phyloP scores from a whole-genome alignment of 2,329 filamentous ascomycete genomes.

The Paraphoma sp. region DNA sequence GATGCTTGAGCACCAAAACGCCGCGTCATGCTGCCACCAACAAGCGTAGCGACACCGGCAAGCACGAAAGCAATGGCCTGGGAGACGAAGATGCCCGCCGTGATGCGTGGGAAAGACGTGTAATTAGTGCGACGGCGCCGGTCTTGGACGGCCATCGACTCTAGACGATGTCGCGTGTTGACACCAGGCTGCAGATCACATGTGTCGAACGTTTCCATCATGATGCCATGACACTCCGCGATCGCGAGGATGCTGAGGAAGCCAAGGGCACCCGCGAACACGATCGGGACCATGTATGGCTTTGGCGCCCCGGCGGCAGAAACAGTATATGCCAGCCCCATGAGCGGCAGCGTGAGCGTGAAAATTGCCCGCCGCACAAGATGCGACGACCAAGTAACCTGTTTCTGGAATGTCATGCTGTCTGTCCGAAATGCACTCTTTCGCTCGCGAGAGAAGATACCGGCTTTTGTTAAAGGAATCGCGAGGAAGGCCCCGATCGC shows the following conservation, averaged over 20 bases:
- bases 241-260: conserved; percentile 77
- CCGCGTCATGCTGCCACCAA: conserved; percentile 72
- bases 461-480: conserved; percentile 76
- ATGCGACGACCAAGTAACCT: conserved; percentile 74
- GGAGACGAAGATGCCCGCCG: conserved; percentile 73
- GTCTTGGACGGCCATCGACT: conserved; percentile 53
- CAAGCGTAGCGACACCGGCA: conserved; percentile 70
- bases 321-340: conserved; percentile 71
- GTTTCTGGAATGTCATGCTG: conserved; percentile 70
- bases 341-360: conserved; percentile 70
- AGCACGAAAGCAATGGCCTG: conserved; percentile 74
- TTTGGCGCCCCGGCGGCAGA: conserved; percentile 66
- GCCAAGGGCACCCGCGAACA: conserved; percentile 71
- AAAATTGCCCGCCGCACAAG: conserved; percentile 72
- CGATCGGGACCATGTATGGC: conserved; percentile 67
- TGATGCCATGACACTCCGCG: conserved; percentile 75
- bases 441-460: conserved; percentile 70
- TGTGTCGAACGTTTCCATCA: conserved; percentile 85
- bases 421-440: conserved; percentile 66
- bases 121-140: conserved; percentile 69
- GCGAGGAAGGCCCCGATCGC: conserved; percentile 73
- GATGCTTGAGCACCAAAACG: conserved; percentile 71
- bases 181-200: conserved; percentile 78
- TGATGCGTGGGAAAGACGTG: conserved; percentile 76
- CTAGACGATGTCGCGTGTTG: conserved; percentile 58